Evolutionary conservation across 257 asterid genomes (phyloP), one percentile per base, ranked within the genome.

Genomic region (Scutellaria baicalensis): DNA sequence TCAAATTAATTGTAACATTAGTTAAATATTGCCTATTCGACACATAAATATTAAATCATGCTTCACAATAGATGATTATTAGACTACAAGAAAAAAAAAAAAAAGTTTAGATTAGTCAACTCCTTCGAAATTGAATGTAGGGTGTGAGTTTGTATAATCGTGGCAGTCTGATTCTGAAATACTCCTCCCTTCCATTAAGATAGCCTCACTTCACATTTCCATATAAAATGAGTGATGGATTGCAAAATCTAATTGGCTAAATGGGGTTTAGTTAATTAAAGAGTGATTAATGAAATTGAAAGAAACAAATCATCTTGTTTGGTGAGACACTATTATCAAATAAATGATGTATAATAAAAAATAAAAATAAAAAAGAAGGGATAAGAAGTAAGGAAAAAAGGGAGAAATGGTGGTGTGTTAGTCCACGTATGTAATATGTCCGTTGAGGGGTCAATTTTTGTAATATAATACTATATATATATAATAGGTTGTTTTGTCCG

Each of bases 361-460:
- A 1, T 21, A 44, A 10, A 55, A 54, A 11, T 13, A 6, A 43
- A 57, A 56, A 69, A 1, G 31, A 38, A 38, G 48, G 59, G 20
- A 14, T 12, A 16, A 11, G 17, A 49, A 13, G 40, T 64, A 39
- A 58, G 18, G 63, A 10, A 38, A 70, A 64, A 36, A 3, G 55
- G 4, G 23, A 70, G 51, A 64, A 56, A 56, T 61, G 40, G 47
- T 11, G 61, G 56, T 14, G 35, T 35, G 61, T 20, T 43, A 20
- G 65, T 21, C 82, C 78, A 78, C 72, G 78, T 73, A 62, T 51
- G 57, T 45, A 61, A 77, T 52, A 59, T 70, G 83, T 75, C 83
- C 83, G 83, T 75, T 79, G 83, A 38, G 80, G 68, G 27, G 83
- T 79, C 83, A 21, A 70, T 77, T 66, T 71, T 35, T n/a, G n/a